Base-by-base conservation (phyloP, 768 basidiomycete species). In the Pulveroboletus frians region DNA sequence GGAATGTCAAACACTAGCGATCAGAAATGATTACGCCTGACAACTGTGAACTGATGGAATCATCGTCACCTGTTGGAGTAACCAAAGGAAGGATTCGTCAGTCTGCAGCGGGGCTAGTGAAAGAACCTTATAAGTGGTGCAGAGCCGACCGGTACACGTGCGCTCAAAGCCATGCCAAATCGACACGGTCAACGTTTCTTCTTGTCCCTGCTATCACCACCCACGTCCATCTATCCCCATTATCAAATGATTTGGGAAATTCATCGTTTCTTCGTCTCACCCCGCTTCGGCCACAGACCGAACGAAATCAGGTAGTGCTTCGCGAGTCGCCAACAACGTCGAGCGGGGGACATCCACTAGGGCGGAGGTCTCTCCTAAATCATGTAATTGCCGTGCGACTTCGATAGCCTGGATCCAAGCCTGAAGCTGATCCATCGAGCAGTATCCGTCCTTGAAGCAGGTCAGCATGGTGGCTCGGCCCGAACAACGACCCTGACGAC, bases 391-490 rank as follows among this genome's bases (percentile, higher is more conserved):
- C 42, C 53, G 50, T 6, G 62, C 39, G 3, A 53, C 55, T 41
- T 66, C 64, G 11, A 55, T 47, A 7, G 51, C 55, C 31, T 66
- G 59, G 44, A 66, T 47, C 83, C 84, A 85, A 3, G 78, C 81
- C 42, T 75, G 76, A 34, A 83, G 69, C 50, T 79, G 76, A 58
- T 83, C 80, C 13, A 59, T 51, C 4, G 70, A 47, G 20, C 61
- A 58, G 47, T 80, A 75, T 6, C 74, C 74, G 26, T 78, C 75
- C 52, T 76, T 82, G 50, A 85, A 67, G 55, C 71, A 71, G 36
- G 81, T 71, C 51, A 72, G 71, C 3, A 79, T 51, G n/a, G 43
- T 49, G 17, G 29, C 18, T 8, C 2, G 35, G 18, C 38, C 40
- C 20, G 11, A 31, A 29, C 15, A 4, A 11, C 13, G 41, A 7